Percentiles rank a stretch among this genome's conserved stretches.
Evolutionary conservation across 805 yeast species (phyloP).

Genomic region (Grigorovia transvaalensis): DNA sequence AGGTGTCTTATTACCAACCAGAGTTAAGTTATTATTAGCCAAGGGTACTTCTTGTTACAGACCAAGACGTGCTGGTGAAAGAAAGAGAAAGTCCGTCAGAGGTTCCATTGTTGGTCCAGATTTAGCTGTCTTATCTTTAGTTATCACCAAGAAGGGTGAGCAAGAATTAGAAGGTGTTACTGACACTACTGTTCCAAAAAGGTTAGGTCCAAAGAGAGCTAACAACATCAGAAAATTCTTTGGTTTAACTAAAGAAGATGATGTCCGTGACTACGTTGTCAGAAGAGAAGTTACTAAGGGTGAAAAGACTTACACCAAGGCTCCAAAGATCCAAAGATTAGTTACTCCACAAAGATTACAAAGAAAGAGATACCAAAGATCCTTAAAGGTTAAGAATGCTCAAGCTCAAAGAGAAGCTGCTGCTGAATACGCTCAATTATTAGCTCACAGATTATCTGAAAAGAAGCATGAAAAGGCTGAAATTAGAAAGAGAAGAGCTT

Average conservation of each 20-base stretch:
- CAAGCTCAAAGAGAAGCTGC: constrained; percentile 99
- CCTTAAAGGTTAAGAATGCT: constrained; percentile 92
- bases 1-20: constrained; percentile 99
- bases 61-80: constrained; percentile 98
- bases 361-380: constrained; percentile 95
- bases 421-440: constrained; percentile 98
- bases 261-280: constrained; percentile 71
- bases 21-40: constrained; percentile 91
- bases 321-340: constrained; percentile 99
- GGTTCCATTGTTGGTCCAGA: constrained; percentile 98
- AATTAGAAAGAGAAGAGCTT: constrained; percentile 99
- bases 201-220: constrained; percentile 99
- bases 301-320: constrained; percentile 98
- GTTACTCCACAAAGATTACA: constrained; percentile 98
- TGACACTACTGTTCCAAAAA: constrained; percentile 90
- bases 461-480: constrained; percentile 98
- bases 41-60: constrained; percentile 98
- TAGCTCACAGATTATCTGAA: constrained; percentile 97
- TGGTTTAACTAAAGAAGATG: constrained; percentile 53
- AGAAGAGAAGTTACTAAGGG: constrained; percentile 98
- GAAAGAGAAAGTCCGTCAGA: constrained; percentile 99
- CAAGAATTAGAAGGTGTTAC: constrained; percentile 92
- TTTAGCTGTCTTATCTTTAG: constrained; percentile 88
- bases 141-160: constrained; percentile 96
- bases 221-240: constrained; percentile 99